These are phyloP conservation scores for Musa itinerans DNA, from an alignment of 176 grass and related monocot species.

Conservation along the genomic window DNA sequence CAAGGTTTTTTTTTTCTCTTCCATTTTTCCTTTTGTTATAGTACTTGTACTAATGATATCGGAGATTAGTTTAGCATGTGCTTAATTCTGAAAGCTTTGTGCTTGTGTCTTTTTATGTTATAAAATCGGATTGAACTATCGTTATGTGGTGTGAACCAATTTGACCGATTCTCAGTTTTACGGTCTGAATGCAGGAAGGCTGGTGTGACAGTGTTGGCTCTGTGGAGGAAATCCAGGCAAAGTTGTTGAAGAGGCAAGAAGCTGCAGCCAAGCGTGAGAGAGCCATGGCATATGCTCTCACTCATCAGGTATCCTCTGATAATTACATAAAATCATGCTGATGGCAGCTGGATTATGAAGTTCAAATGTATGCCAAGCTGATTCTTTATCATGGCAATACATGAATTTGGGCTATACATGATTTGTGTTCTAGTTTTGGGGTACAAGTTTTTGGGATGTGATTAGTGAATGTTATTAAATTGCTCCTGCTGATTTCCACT, in stretches of 20 bases:
- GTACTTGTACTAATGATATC: too few species aligned
- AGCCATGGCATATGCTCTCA: constrained; percentile 95
- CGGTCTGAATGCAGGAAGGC: constrained; percentile 58
- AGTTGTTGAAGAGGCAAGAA: constrained; percentile 90
- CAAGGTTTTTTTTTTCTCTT: too few species aligned
- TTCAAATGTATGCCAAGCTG: not conserved
- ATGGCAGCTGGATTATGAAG: not conserved
- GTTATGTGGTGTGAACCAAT: not conserved
- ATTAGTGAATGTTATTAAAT: too few species aligned
- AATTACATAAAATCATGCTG: not conserved
- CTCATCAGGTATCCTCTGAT: constrained; percentile 67
- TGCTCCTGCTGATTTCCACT: too few species aligned
- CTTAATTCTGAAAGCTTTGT: not conserved
- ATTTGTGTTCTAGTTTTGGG: too few species aligned
- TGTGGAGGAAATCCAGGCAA: constrained; percentile 84
- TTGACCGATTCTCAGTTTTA: not conserved
- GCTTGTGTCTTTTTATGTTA: too few species aligned
- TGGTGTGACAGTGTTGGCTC: constrained; percentile 97
- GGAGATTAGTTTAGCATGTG: too few species aligned
- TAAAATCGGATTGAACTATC: not conserved
- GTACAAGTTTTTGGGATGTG: too few species aligned
- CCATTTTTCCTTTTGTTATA: too few species aligned
- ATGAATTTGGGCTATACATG: too few species aligned
- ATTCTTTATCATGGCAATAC: not conserved
- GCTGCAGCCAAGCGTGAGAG: constrained; percentile 84